Conservation (phyloP, 78 protist species). For the Dictyostelium capitatum region DNA sequence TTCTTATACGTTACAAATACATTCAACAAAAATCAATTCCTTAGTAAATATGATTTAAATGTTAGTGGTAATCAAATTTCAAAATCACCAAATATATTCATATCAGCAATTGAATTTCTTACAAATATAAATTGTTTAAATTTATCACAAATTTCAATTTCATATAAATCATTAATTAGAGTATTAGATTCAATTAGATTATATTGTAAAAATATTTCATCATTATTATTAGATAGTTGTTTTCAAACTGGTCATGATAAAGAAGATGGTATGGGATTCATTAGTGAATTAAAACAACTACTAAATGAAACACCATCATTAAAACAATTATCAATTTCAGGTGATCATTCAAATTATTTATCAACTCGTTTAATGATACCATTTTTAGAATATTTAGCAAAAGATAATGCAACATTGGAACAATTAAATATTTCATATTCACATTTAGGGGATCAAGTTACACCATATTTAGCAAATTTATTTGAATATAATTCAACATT, state of each 20-base stretch:
- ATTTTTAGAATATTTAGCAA: neutral
- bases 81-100: slow-evolving; percentile 5
- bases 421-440: neutral
- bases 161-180: slow-evolving; percentile 13
- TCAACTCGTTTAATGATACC: neutral
- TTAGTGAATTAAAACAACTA: slow-evolving; percentile 17
- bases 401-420: slow-evolving; percentile 6
- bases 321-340: slow-evolving; percentile 3
- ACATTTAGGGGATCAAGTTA: neutral
- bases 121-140: neutral
- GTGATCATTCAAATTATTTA: neutral
- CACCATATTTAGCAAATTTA: slow-evolving; percentile 3
- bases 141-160: neutral
- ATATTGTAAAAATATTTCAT: neutral
- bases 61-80: neutral
- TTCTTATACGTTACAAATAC: slow-evolving; percentile 16
- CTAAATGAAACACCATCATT: neutral
- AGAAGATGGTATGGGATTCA: slow-evolving; percentile 25
- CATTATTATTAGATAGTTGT: neutral
- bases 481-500: slow-evolving; percentile 5
- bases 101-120: slow-evolving; percentile 22
- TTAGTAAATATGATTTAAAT: neutral
- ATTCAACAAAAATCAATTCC: neutral
- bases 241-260: slow-evolving; percentile 2
- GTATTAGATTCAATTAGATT: slow-evolving; percentile 24